Conservation (phyloP, 208 protist species). For the Wallacemonas sp. region DNA sequence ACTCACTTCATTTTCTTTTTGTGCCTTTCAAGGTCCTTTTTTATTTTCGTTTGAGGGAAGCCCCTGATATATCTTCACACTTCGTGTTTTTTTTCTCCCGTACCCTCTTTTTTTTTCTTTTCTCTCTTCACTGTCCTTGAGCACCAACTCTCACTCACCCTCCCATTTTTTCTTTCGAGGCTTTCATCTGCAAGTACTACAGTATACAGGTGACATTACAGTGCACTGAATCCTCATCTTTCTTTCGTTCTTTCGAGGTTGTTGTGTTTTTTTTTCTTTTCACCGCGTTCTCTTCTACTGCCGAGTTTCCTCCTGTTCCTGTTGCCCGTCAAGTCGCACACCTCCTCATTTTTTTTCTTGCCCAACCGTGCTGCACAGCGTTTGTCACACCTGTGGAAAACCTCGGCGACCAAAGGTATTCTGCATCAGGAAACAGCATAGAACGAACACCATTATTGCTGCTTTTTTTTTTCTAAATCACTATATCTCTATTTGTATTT, state of each 20-base stretch:
- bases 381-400: too few species aligned
- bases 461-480: conserved; percentile 26
- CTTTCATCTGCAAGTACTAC: too few species aligned
- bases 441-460: too few species aligned
- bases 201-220: too few species aligned
- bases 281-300: neutral
- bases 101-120: neutral
- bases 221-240: neutral
- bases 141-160: too few species aligned
- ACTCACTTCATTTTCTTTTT: neutral
- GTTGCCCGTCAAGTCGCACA: too few species aligned
- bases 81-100: too few species aligned
- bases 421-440: too few species aligned
- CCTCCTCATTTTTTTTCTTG: conserved; percentile 11
- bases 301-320: neutral
- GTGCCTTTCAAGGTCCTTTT: neutral
- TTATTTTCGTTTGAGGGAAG: neutral
- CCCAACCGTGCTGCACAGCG: too few species aligned
- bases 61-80: neutral
- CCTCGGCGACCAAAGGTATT: too few species aligned
- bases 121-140: neutral
- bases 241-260: neutral
- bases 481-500: conserved; percentile 27
- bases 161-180: too few species aligned
- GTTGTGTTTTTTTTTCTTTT: neutral